Conservation (phyloP, 495 filamentous ascomycete genomes). For the Neurospora sp. region DNA sequence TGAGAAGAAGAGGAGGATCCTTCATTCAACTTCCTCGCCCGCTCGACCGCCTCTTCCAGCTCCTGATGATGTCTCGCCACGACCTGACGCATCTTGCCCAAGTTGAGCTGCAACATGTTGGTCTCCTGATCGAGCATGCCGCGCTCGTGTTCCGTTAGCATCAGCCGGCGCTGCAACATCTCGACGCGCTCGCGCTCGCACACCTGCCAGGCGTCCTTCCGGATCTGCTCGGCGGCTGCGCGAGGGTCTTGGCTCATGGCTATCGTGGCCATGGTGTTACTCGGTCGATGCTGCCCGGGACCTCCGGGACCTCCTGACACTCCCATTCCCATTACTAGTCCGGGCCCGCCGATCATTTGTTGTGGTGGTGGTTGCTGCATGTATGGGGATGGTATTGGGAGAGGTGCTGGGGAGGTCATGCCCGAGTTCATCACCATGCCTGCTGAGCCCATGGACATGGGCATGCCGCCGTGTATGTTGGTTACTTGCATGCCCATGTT, state of each 20-base stretch:
- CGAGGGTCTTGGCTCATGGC: conserved; percentile 10
- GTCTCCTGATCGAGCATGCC: conserved; percentile 16
- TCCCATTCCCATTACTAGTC: not conserved
- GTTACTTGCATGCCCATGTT: not conserved
- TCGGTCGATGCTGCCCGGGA: not conserved
- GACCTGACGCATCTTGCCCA: conserved; percentile 11
- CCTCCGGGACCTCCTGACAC: not conserved
- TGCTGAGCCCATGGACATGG: not conserved
- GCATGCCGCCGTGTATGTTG: not conserved
- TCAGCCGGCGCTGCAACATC: conserved; percentile 16
- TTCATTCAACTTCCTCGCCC: conserved; percentile 5
- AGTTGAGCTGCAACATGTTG: conserved; percentile 12
- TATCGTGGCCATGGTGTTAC: not conserved
- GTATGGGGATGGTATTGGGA: not conserved
- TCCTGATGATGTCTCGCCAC: not conserved
- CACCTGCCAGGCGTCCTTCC: conserved; percentile 17
- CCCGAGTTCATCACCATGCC: not conserved
- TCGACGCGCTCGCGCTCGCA: conserved; percentile 14
- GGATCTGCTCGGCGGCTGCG: conserved; percentile 14
- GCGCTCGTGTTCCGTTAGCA: conserved; percentile 15
- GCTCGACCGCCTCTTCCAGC: conserved; percentile 7
- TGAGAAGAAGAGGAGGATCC: not conserved
- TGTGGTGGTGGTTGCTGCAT: not conserved
- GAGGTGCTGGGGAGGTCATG: not conserved
- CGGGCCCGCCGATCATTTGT: not conserved